These are phyloP conservation scores for Linnemannia hyalina DNA, from an alignment of 192 early-diverging fungal species.

Conservation along the genomic window DNA sequence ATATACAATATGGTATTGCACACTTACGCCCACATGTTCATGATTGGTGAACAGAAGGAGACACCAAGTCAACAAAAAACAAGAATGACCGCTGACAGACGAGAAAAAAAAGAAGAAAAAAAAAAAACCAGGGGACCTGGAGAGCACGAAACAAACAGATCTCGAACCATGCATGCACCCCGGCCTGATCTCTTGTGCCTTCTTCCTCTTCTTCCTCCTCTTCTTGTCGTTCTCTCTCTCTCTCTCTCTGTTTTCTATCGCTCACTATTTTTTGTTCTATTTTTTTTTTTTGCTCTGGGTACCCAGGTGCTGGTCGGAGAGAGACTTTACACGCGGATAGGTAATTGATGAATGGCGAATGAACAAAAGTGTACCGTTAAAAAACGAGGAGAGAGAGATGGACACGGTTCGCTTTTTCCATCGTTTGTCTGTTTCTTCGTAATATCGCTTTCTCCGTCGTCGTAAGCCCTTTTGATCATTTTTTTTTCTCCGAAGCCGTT, in stretches of 20 bases:
- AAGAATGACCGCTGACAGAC: background rate
- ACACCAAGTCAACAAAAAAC: background rate
- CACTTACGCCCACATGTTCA: too few species aligned
- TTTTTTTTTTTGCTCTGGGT: constrained; percentile 2
- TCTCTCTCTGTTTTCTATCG: too few species aligned
- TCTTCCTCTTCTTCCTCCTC: too few species aligned
- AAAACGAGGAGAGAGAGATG: background rate
- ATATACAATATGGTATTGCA: too few species aligned
- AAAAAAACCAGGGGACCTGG: background rate
- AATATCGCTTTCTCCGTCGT: background rate
- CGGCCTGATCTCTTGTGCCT: background rate
- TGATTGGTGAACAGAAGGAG: background rate
- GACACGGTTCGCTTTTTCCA: background rate
- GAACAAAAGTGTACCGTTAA: background rate
- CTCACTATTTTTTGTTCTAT: background rate
- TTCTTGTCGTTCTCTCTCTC: too few species aligned
- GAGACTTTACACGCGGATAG: background rate
- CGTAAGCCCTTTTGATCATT: background rate
- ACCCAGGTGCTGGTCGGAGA: background rate
- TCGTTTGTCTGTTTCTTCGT: too few species aligned
- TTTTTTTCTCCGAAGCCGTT: background rate
- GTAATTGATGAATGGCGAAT: background rate
- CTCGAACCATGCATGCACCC: constrained; percentile 1
- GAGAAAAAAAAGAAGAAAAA: background rate
- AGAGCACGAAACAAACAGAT: background rate